Evolutionary conservation across 495 filamentous ascomycete species (phyloP).

Genomic region (Pseudoneurospora amorphoporcata): DNA sequence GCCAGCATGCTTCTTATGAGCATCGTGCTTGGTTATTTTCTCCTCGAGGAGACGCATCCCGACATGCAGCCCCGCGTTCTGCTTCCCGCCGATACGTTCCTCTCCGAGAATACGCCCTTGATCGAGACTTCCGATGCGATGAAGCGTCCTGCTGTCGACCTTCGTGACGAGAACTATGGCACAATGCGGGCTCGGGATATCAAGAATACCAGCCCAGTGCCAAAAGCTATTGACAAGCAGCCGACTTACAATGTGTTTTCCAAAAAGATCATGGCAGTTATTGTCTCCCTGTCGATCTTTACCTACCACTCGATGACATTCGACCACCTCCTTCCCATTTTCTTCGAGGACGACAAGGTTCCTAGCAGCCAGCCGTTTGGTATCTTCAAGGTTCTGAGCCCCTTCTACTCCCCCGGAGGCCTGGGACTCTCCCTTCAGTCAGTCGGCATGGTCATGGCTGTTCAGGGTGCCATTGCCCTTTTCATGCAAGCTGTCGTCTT

Average conservation of each 20-base stretch:
- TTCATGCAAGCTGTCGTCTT: slow-evolving; percentile 71
- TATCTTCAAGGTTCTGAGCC: slow-evolving; percentile 13
- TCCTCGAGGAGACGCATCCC: slow-evolving; percentile 72
- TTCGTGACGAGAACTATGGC: slow-evolving; percentile 67
- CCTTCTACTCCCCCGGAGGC: slow-evolving; percentile 58
- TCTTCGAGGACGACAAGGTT: slow-evolving; percentile 59
- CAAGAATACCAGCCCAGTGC: slow-evolving; percentile 21
- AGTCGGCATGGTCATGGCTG: slow-evolving; percentile 68
- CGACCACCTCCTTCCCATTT: slow-evolving; percentile 75
- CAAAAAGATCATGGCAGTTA: slow-evolving; percentile 55
- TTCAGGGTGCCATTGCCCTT: slow-evolving; percentile 70
- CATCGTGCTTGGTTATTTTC: slow-evolving; percentile 61
- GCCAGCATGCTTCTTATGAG: slow-evolving; percentile 59
- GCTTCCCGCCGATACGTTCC: slow-evolving; percentile 41
- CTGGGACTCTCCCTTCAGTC: slow-evolving; percentile 62
- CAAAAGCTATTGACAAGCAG: slow-evolving; percentile 22
- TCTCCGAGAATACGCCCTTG: slow-evolving; percentile 55
- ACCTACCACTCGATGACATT: slow-evolving; percentile 85
- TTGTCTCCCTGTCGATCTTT: slow-evolving; percentile 67
- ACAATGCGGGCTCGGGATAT: slow-evolving; percentile 56
- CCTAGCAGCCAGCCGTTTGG: slow-evolving; percentile 11
- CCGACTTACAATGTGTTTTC: slow-evolving; percentile 44
- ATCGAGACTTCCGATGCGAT: slow-evolving; percentile 62
- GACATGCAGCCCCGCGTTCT: slow-evolving; percentile 57
- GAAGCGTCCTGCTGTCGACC: slow-evolving; percentile 57